Conservation (phyloP, 2,329 filamentous ascomycete genomes). For the Calonectria pseudoturangicola region DNA sequence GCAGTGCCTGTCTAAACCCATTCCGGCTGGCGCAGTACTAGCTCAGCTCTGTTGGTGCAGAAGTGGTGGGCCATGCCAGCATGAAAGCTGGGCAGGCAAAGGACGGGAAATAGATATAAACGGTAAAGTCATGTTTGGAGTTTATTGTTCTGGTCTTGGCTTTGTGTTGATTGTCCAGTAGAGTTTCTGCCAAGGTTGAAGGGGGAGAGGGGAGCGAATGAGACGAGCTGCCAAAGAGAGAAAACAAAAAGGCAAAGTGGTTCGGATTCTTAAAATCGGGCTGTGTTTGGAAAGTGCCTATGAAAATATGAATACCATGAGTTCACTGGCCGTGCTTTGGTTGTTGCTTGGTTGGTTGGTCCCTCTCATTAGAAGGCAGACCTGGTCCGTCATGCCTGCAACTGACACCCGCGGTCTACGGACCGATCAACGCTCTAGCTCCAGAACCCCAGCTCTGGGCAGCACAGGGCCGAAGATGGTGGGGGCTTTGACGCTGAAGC, state of each 20-base stretch:
- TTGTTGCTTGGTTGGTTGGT: not conserved
- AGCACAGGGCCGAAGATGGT: constrained; percentile 33
- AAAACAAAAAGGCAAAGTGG: no score
- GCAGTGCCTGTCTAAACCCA: not conserved
- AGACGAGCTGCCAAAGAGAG: no score
- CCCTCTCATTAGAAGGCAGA: not conserved
- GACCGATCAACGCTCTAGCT: not conserved
- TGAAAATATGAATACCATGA: not conserved
- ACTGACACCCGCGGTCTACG: not conserved
- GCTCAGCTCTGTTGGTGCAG: not conserved
- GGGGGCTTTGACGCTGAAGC: constrained; percentile 39
- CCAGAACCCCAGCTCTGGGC: not conserved
- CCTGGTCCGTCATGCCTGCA: no score
- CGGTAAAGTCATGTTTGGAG: no score
- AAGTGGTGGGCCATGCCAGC: not conserved
- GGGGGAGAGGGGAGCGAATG: no score
- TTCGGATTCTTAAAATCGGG: no score
- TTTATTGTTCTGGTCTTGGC: no score
- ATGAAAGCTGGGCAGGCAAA: not conserved
- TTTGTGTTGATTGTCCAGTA: no score
- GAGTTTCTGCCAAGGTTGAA: no score
- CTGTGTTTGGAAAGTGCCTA: not conserved
- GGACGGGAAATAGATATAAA: not conserved
- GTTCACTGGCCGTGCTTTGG: not conserved
- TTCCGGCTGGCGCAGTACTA: constrained; percentile 1